Evolutionary conservation across 768 basidiomycete species (phyloP), one percentile per base, ranked within the genome.

Genomic region (Trametes cingulata): DNA sequence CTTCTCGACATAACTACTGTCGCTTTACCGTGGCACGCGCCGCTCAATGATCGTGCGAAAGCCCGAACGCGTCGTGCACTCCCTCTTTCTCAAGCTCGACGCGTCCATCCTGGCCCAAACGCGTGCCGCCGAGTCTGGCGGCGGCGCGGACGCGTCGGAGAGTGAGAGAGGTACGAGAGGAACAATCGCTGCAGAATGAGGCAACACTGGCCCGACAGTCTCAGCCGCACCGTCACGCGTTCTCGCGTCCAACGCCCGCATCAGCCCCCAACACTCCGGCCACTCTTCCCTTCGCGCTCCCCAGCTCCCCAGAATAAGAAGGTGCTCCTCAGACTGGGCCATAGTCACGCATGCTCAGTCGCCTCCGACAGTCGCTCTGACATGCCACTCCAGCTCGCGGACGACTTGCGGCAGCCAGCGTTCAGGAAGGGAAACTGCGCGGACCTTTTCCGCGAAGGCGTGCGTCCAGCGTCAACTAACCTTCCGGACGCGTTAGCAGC

Each of bases 181-280:
- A 42, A 55, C 52, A 55, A 56, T 56, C 27, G 35, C 35, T 15
- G 40, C 51, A 52, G 39, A 62, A 45, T 48, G 33, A 48, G 61
- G 56, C 43, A 62, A 46, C 48, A 24, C 22, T 33, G 56, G 51
- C 10, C 61, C 61, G n/a, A 15, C 20, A 33, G 9, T 20, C n/a
- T 6, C 25, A 45, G 50, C 8, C 45, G 13, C 35, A 29, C 27
- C 55, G 41, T 62, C 61, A 62, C 56, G 51, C 61, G 61, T 62
- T 55, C 61, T 55, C 60, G 60, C 60, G 53, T 51, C 52, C 53
- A 61, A 55, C 48, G 53, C 29, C 60, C 60, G 60, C 60, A 53
- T 53, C 59, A 60, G 19, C 45, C 43, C 45, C 45, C 36, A 47
- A 22, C 51, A 59, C 27, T 42, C 52, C 46, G 39, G 20, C 46